Evolutionary conservation across 1,284 basidiomycete species (phyloP), one percentile per base, ranked within the genome.

Genomic region (Xerocomus nothofagi): DNA sequence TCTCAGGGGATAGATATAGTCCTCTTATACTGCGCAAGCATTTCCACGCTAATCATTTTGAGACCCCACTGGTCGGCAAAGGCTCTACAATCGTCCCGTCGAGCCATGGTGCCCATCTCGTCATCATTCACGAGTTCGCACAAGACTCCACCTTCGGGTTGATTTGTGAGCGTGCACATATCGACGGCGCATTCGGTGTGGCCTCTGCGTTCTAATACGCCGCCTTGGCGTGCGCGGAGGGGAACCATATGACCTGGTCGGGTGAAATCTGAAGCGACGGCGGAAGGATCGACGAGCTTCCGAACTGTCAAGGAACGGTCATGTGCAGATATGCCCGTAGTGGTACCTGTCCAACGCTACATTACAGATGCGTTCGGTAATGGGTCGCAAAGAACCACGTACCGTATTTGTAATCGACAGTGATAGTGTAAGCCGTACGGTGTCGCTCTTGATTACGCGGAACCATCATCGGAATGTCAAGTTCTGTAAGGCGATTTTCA

Each of bases 91-190:
- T 94, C 93, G 65, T 98, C 94, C 29, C 94, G 76, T n/a, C 94
- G 78, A 33, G 95, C 93, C 92, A 99, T 99, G n/a, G 78, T 84
- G 2, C 97, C 97, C 58, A 80, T 70, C n/a, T 81, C 80, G 62
- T 95, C 84, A 44, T 98, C 93, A 61, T 98, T 95, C 31, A 99
- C 94, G 27, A 99, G 76, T 70, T 99, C 97, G 67, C 97, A 99
- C 27, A 99, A 79, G 3, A 98, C 76, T 2, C 93, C 97, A 1
- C 87, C 94, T 1, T 78, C 75, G 9, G 89, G 84, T 38, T 92
- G 80, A 18, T 81, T 80, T 2, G 93, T 86, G 40, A 97, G 76
- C 45, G 75, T 73, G 71, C 94, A 98, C 10, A 99, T 74, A 62
- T 99, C 96, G 39, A 97, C 80, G 20, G 83, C 84, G 40, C 88